Percentiles rank a stretch among this genome's conserved stretches.
Evolutionary conservation across 345 rosid species (phyloP).

Genomic region (Euclidium syriacum): DNA sequence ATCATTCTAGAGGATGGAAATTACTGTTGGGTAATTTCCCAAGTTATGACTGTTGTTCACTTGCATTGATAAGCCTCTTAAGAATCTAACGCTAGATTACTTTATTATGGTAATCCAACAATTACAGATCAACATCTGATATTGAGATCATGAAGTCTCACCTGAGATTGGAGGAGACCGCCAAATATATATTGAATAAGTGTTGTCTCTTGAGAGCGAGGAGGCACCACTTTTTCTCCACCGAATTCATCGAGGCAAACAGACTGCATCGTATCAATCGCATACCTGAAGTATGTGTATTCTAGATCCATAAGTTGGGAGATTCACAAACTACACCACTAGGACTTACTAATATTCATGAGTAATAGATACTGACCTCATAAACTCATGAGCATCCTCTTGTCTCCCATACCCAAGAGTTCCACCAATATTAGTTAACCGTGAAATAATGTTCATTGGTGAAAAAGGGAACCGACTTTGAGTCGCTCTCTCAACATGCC

Average conservation of each 20-base stretch:
- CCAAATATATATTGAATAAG: slow-evolving; percentile 90
- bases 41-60: background rate
- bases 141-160: slow-evolving; percentile 28
- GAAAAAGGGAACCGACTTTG: slow-evolving; percentile 67
- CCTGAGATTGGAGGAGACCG: slow-evolving; percentile 94
- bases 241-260: slow-evolving; percentile 93
- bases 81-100: background rate
- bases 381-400: slow-evolving; percentile 98
- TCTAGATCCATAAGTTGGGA: background rate
- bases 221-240: slow-evolving; percentile 80
- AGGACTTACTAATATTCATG: background rate
- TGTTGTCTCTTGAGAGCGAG: slow-evolving; percentile 72
- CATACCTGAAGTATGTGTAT: slow-evolving; percentile 48
- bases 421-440: slow-evolving; percentile 81
- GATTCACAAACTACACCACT: background rate
- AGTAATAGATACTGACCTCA: slow-evolving; percentile 53
- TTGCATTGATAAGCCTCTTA: background rate
- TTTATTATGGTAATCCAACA: background rate
- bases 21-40: too few species aligned
- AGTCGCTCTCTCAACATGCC: slow-evolving; percentile 69
- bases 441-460: slow-evolving; percentile 72
- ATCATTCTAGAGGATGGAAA: background rate
- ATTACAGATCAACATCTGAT: background rate
- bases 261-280: slow-evolving; percentile 93
- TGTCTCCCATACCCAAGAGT: slow-evolving; percentile 96